Base-by-base conservation (phyloP, 140 eudicot genomes). In the Oenanthe javanica region DNA sequence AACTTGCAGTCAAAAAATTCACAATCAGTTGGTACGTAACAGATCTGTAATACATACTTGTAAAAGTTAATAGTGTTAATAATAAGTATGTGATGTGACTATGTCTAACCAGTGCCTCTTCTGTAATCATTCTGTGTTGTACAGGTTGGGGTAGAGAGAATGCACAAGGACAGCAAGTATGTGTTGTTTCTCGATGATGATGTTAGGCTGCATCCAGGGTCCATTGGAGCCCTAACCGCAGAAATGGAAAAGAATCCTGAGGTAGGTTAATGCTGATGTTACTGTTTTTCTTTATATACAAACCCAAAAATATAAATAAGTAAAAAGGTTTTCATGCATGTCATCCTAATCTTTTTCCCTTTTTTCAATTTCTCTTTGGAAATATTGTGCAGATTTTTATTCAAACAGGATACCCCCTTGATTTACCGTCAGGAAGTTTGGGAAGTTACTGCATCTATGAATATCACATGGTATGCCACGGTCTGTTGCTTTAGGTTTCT, bases 321-420 rank as follows among this genome's bases (percentile, higher is more conserved):
- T 7, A 0, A 27, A 48, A 48, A 47, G 51, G 2, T 21, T 25
- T 75, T 8, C 54, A 75, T 27, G 47, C 6, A 21, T 75, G 50
- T 50, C 25, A 74, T 16, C 72, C 47, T 70, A 67, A 27, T 15
- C 31, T 54, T 46, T 43, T 31, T 1, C 38, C 52, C 36, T 50
- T 52, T 59, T 77, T 47, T 59, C 49, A 82, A 78, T 1, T 49
- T 79, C 54, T 13, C n/a, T 54, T 25, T 36, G 48, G 76, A 6
- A 36, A 74, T 82, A 27, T 40, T 80, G 72, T 82, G 87, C 99
- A 95, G 99, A 95, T 95, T 74, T 95, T 95, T 79, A 95, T 95
- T 83, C 99, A 95, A 86, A 95, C 99, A n/a, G 99, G 99, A 75
- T 95, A 95, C 77, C 99, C 99, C 15, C 99, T 95, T 82, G 99